Evolutionary conservation across 169 alveolate species (phyloP).

Genomic region (Nephromyces sp.): DNA sequence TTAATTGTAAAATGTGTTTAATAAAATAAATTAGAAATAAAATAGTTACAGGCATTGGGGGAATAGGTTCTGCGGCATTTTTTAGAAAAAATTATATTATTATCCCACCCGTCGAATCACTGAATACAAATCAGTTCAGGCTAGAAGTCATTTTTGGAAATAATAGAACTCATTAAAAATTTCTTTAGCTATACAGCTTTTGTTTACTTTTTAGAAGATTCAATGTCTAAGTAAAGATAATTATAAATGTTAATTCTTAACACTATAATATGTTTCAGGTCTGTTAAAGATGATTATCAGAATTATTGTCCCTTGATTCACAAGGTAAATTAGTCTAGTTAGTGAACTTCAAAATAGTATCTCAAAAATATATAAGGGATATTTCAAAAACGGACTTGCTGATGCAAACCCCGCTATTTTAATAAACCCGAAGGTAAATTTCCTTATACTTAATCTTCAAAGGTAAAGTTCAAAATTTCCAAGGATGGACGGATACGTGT

Average conservation of each 20-base stretch:
- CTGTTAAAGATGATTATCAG: constrained; percentile 11
- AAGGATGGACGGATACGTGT: constrained; percentile 62
- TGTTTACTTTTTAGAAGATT: constrained; percentile 56
- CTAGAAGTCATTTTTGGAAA: no score
- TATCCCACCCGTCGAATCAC: constrained; percentile 41
- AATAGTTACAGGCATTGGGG: constrained; percentile 70
- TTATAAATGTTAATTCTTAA: no score
- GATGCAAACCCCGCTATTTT: constrained; percentile 73
- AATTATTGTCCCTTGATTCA: constrained; percentile 67
- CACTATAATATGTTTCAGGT: constrained; percentile 6
- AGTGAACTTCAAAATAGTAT: neutral
- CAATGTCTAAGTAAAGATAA: constrained; percentile 43
- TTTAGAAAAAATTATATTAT: constrained; percentile 63
- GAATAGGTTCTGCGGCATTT: constrained; percentile 65
- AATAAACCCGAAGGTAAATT: constrained; percentile 58
- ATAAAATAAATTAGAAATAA: no score
- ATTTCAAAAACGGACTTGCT: constrained; percentile 49
- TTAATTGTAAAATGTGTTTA: no score
- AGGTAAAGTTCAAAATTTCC: neutral
- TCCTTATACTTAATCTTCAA: neutral
- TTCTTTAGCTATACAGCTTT: constrained; percentile 59
- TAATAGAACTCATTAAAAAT: no score
- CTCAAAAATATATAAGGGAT: constrained; percentile 37
- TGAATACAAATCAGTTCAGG: no score
- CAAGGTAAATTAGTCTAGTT: constrained; percentile 40